phyloP scores from a whole-genome alignment of 345 rosid species.

The Eucalyptus victrix region DNA sequence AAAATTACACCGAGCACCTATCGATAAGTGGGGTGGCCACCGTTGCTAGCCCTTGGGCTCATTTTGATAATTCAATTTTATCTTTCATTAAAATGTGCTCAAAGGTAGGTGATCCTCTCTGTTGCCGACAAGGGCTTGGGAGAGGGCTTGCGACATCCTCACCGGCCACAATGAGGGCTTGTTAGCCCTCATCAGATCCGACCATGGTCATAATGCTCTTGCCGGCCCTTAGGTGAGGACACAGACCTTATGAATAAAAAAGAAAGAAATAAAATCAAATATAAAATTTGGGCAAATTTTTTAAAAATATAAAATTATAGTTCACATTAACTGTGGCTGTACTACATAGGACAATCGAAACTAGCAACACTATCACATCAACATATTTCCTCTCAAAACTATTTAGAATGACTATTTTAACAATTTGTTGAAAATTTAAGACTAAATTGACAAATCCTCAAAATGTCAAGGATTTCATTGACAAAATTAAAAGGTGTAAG shows the following conservation, averaged over 20 bases:
- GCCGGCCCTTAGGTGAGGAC: neutral
- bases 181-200: neutral
- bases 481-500: neutral
- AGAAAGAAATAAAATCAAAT: neutral
- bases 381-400: neutral
- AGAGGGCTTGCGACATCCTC: neutral
- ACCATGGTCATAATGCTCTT: neutral
- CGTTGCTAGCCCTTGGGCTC: neutral
- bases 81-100: neutral
- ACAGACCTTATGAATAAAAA: neutral
- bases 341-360: accelerated
- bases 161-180: neutral
- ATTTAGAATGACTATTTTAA: neutral
- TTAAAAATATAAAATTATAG: neutral
- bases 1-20: neutral
- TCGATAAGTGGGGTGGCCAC: neutral
- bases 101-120: accelerated
- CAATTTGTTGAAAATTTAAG: neutral
- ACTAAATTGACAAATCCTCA: neutral
- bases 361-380: accelerated
- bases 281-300: neutral
- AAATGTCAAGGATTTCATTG: neutral
- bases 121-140: neutral
- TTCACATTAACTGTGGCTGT: accelerated
- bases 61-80: neutral